Base-by-base conservation (phyloP, 352 stramenopile species). In the Phytophthora pluvialis region DNA sequence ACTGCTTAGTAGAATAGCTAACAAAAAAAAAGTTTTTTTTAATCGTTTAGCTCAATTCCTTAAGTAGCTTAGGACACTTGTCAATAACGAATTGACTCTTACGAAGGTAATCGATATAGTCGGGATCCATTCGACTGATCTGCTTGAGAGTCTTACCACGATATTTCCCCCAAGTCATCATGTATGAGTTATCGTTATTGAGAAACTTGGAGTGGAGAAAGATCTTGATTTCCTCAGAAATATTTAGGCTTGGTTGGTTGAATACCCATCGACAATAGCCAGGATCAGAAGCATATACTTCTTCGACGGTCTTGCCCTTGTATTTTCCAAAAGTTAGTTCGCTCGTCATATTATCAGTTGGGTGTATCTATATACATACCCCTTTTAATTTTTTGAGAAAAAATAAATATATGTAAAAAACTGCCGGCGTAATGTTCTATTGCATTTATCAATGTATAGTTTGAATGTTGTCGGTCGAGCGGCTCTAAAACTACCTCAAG, bases 251-350 rank as follows among this genome's bases (percentile, higher is more conserved):
- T 0, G 39, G 39, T 45, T 45, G 39, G 9, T 45, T 45, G 16
- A 28, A 6, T 15, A 45, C 28, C 39, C 39, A 70, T 25, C 56
- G 54, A 56, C 40, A 64, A 57, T 71, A 71, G 12, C 42, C 39
- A 15, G 38, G 28, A 38, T 71, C 63, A 44, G 16, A 52, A 42
- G n/a, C 4, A 50, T 48, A 66, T 46, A 71, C 49, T 29, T 60
- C 49, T 29, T 59, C 55, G 13, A 71, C 56, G 0, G 25, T 8
- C 8, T 26, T 60, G 18, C 11, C n/a, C 21, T 60, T 59, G 47
- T 67, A 63, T 50, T 72, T 71, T 62, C 63, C 63, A 52, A 67
- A 72, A 46, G 50, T 58, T 13, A 72, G 40, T 59, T 53, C 49
- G 36, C 5, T 18, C 46, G 46, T 60, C 62, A 70, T 64, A 38